phyloP scores from a whole-genome alignment of 768 basidiomycete species.

The Mycena alexandri region DNA sequence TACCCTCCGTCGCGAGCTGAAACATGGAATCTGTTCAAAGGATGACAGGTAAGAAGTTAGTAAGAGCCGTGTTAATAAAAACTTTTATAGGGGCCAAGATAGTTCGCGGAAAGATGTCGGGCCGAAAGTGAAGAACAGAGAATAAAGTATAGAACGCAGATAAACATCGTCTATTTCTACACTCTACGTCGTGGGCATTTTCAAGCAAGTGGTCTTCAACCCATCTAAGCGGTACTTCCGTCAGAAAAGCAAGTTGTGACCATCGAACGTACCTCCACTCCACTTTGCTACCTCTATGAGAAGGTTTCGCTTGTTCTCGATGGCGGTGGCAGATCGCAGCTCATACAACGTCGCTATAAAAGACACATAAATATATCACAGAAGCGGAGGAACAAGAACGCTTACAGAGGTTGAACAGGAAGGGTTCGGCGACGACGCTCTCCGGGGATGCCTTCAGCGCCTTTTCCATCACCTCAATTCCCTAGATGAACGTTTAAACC shows the following conservation, averaged over 20 bases:
- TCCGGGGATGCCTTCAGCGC: slow-evolving; percentile 76
- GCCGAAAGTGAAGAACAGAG: too few relatives aligned
- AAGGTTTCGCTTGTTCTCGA: slow-evolving; percentile 82
- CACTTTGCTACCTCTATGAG: slow-evolving; percentile 84
- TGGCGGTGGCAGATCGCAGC: slow-evolving; percentile 76
- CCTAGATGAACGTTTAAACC: slow-evolving; percentile 54
- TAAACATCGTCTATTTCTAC: neutral
- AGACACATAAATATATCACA: neutral
- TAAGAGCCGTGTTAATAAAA: too few relatives aligned
- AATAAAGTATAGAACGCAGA: too few relatives aligned
- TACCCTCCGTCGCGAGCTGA: too few relatives aligned
- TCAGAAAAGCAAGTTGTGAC: slow-evolving; percentile 35
- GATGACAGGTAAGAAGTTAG: too few relatives aligned
- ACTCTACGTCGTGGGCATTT: slow-evolving; percentile 79
- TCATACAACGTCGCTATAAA: slow-evolving; percentile 84
- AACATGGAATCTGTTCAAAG: too few relatives aligned
- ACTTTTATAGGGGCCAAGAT: too few relatives aligned
- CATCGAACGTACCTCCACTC: slow-evolving; percentile 63
- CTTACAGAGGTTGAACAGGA: slow-evolving; percentile 88
- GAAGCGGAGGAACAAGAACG: neutral
- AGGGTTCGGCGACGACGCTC: slow-evolving; percentile 83
- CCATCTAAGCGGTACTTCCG: slow-evolving; percentile 70
- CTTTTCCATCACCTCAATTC: slow-evolving; percentile 75
- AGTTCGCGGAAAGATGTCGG: too few relatives aligned
- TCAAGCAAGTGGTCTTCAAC: slow-evolving; percentile 79